Percentiles rank a stretch among this genome's conserved stretches.
phyloP scores from a whole-genome alignment of 306 rosid genomes.

The Astragalus membranaceus region DNA sequence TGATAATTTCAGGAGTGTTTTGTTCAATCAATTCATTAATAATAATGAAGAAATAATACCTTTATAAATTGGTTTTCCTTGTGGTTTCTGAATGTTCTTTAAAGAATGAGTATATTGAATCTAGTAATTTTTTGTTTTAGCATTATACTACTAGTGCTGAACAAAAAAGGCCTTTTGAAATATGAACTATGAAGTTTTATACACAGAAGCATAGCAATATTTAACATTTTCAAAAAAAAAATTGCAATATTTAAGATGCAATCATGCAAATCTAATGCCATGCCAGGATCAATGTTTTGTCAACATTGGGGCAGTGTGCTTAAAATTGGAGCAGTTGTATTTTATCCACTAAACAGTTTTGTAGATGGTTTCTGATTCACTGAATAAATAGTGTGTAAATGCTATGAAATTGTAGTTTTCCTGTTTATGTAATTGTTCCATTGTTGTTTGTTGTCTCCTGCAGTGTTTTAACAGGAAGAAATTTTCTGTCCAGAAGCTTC shows the following conservation, averaged over 20 bases:
- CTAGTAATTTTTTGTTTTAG: no score
- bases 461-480: constrained; percentile 54
- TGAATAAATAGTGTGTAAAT: background rate
- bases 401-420: background rate
- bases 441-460: constrained; percentile 26
- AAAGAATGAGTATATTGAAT: background rate
- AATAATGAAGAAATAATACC: background rate
- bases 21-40: background rate
- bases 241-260: background rate
- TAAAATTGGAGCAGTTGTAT: background rate
- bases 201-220: background rate
- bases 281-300: background rate
- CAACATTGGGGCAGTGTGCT: background rate
- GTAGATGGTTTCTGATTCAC: background rate
- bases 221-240: no score
- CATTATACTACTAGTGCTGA: no score
- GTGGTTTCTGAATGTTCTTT: background rate
- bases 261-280: background rate
- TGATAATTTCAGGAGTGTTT: background rate
- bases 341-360: background rate
- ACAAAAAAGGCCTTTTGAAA: background rate
- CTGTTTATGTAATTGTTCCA: background rate
- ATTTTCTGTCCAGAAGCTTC: constrained; percentile 32
- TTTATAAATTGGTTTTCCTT: background rate
- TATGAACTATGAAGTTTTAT: background rate